Evolutionary conservation across 2,329 filamentous ascomycete genomes (phyloP).

Genomic region (Pestalotiopsis fici): DNA sequence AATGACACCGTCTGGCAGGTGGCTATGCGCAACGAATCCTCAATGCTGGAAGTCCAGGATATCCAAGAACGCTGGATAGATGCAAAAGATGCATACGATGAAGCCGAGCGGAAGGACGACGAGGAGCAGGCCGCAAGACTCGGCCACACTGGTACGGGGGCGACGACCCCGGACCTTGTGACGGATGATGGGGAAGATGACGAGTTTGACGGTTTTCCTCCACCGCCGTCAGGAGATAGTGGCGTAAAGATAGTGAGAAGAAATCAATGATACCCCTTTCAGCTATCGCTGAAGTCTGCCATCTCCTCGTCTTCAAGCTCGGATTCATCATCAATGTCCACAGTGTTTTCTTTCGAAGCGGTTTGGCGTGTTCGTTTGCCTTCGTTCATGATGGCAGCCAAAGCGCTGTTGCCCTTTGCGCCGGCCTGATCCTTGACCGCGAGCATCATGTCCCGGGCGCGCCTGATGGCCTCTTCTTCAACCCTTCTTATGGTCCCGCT

Average conservation of each 20-base stretch:
- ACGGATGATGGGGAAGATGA: constrained; percentile 34
- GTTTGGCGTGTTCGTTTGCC: constrained; percentile 19
- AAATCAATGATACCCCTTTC: constrained; percentile 47
- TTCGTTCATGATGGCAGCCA: constrained; percentile 40
- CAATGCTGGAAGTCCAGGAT: constrained; percentile 79
- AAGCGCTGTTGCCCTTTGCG: constrained; percentile 25
- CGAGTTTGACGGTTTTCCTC: constrained; percentile 52
- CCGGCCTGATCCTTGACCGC: constrained; percentile 55
- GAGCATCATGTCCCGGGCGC: constrained; percentile 72
- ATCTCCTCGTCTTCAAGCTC: constrained; percentile 42
- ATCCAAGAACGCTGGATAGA: constrained; percentile 97
- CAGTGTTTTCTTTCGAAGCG: constrained; percentile 33
- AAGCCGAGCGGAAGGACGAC: constrained; percentile 71
- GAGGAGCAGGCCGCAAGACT: constrained; percentile 70
- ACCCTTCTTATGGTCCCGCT: constrained; percentile 92
- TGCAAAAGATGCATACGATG: constrained; percentile 83
- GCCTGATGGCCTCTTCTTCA: constrained; percentile 84
- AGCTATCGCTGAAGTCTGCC: constrained; percentile 27
- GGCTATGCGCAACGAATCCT: constrained; percentile 78
- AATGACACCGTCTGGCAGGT: constrained; percentile 98
- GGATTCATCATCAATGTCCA: constrained; percentile 43
- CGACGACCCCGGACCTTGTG: constrained; percentile 32
- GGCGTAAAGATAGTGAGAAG: constrained; percentile 75
- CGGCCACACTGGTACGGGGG: constrained; percentile 30
- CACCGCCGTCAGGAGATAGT: constrained; percentile 50